Evolutionary conservation across 108 stramenopile genomes (phyloP), one percentile per base, ranked within the genome.

Genomic region (Seminavis robusta): DNA sequence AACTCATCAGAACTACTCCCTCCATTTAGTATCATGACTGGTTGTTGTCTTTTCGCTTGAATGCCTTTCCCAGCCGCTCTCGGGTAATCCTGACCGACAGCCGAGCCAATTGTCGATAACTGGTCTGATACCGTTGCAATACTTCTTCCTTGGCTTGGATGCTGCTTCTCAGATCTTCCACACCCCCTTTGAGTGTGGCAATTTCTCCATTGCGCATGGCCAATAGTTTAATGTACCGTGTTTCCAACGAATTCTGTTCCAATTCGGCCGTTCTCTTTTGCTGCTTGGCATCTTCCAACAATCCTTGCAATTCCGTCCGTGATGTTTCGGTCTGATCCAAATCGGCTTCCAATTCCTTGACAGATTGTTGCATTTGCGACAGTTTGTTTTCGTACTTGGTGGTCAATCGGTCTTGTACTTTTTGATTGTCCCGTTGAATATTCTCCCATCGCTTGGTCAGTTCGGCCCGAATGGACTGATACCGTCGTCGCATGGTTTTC

Each of bases 381-480:
- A 80, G 36, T 41, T 71, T 53, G 2, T 28, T 33, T 43, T 63
- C 66, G 43, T 80, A 75, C 52, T 67, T 70, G 27, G 63, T 43
- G 16, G 13, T 71, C 15, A 80, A 50, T 8, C 63, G 66, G 24
- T 23, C 33, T 65, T 67, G 31, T 30, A 72, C 66, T 24, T 67
- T 51, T 27, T 74, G 69, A 1, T 73, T 73, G 27, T 81, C 62
- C 15, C 76, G 76, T 37, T 77, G 74, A 10, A 73, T 46, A 8
- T 52, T 57, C 34, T 77, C 53, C 73, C 69, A 77, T 0, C 68
- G 63, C 15, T 33, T 65, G 20, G 76, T 81, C 72, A 81, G 63
- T 51, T 81, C 72, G 9, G 42, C 31, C 8, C 76, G 63, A 37
- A 81, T 81, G n/a, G 58, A 45, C 23, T 59, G 50, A 60, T 71